Percentiles rank a stretch among this genome's conserved stretches.
Evolutionary conservation across 2,329 filamentous ascomycete genomes (phyloP).

Genomic region (Coniella lustricola): DNA sequence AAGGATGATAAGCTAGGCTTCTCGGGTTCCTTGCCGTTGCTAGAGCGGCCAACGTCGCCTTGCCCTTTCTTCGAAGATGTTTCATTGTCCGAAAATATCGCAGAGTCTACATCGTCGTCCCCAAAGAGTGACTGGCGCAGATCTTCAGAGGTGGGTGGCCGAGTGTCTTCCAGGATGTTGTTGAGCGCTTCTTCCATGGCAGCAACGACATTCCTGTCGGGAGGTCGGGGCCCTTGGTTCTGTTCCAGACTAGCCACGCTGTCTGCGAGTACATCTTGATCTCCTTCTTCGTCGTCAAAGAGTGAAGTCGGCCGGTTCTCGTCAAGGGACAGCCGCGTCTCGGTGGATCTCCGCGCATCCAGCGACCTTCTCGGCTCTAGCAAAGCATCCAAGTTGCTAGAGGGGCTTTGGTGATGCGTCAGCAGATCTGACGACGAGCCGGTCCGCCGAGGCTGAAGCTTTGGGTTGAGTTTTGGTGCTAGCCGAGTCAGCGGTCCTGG

Average conservation of each 20-base stretch:
- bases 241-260: slow-evolving; percentile 77
- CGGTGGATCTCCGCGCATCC: slow-evolving; percentile 10
- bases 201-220: slow-evolving; percentile 76
- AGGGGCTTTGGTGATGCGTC: slow-evolving; percentile 28
- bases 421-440: slow-evolving; percentile 42
- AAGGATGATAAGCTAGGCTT: slow-evolving; percentile 88
- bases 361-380: slow-evolving; percentile 49
- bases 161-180: slow-evolving; percentile 81
- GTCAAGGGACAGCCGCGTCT: slow-evolving; percentile 43
- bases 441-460: slow-evolving; percentile 29
- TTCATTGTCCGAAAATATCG: slow-evolving; percentile 46
- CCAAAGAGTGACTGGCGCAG: slow-evolving; percentile 62
- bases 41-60: slow-evolving; percentile 23
- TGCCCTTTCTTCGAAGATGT: slow-evolving; percentile 48
- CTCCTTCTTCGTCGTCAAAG: slow-evolving; percentile 77
- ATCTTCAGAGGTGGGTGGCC: slow-evolving; percentile 56
- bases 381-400: slow-evolving; percentile 34
- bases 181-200: slow-evolving; percentile 89
- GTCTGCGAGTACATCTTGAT: slow-evolving; percentile 60
- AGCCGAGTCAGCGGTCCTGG: slow-evolving; percentile 37
- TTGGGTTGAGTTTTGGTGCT: slow-evolving; percentile 30
- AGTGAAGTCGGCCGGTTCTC: slow-evolving; percentile 45
- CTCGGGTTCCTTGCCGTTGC: slow-evolving; percentile 44
- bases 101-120: slow-evolving; percentile 42
- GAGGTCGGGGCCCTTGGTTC: slow-evolving; percentile 53